Evolutionary conservation across 2,329 filamentous ascomycete species (phyloP).

Genomic region (Aspergillus amoenus): DNA sequence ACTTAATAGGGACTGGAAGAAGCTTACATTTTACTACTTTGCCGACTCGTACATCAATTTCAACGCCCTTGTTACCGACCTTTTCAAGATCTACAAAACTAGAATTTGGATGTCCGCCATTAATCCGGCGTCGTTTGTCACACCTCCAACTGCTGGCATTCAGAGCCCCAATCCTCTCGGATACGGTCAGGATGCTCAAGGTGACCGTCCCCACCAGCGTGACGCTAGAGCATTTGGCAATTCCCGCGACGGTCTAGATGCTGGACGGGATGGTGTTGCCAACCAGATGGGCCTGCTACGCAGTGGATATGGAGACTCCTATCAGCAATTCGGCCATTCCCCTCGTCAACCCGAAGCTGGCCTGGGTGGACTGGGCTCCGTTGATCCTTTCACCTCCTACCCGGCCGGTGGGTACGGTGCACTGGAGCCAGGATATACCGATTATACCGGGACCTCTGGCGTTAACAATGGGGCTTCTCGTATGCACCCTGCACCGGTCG

Average conservation of each 20-base stretch:
- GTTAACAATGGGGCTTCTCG: constrained; percentile 33
- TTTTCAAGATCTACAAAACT: constrained; percentile 99
- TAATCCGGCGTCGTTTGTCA: constrained; percentile 93
- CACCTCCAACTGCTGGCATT: constrained; percentile 66
- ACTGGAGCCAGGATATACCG: constrained; percentile 35
- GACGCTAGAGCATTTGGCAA: constrained; percentile 33
- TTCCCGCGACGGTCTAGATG: constrained; percentile 31
- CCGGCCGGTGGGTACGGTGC: constrained; percentile 35
- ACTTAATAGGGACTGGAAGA: constrained; percentile 84
- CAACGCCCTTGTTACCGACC: constrained; percentile 92
- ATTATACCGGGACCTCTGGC: constrained; percentile 35
- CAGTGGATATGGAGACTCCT: constrained; percentile 37
- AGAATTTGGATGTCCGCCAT: constrained; percentile 99
- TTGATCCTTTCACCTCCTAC: constrained; percentile 39
- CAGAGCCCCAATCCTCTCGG: constrained; percentile 69
- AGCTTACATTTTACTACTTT: constrained; percentile 98
- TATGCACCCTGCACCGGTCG: constrained; percentile 42
- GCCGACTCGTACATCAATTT: constrained; percentile 98
- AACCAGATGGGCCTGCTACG: constrained; percentile 32
- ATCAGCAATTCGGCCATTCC: constrained; percentile 35
- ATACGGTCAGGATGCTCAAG: constrained; percentile 43
- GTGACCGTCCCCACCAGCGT: constrained; percentile 43
- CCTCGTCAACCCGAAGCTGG: constrained; percentile 33
- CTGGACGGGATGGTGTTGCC: constrained; percentile 26
- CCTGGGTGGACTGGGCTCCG: constrained; percentile 28